Percentiles rank a stretch among this genome's conserved stretches.
These are phyloP conservation scores for Hymenoscyphus scutula DNA, from an alignment of 2,329 filamentous ascomycete genomes.

Conservation along the genomic window DNA sequence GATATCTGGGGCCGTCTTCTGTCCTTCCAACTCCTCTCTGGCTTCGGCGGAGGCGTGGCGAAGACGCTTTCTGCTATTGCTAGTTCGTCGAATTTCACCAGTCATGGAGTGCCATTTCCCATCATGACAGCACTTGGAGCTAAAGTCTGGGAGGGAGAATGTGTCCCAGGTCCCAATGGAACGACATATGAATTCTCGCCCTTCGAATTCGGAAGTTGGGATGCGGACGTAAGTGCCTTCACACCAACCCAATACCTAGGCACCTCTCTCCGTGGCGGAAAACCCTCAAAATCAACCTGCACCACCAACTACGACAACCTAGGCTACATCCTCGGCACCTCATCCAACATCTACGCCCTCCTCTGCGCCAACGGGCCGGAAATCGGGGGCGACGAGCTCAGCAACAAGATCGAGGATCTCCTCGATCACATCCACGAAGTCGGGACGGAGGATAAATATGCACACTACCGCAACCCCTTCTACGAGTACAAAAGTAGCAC, in stretches of 20 bases:
- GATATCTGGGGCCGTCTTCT: slow-evolving; percentile 30
- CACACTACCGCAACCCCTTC: slow-evolving; percentile 62
- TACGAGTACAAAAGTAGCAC: slow-evolving; percentile 43
- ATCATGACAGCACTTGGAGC: slow-evolving; percentile 44
- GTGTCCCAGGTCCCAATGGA: slow-evolving; percentile 45
- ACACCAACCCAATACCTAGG: slow-evolving; percentile 59
- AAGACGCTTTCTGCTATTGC: slow-evolving; percentile 31
- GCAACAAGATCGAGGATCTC: slow-evolving; percentile 32
- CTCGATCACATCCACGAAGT: slow-evolving; percentile 34
- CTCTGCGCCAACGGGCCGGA: slow-evolving; percentile 19
- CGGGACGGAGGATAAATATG: slow-evolving; percentile 35
- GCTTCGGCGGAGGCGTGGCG: slow-evolving; percentile 18
- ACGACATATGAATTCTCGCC: slow-evolving; percentile 65
- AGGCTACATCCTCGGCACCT: slow-evolving; percentile 46
- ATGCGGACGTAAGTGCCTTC: slow-evolving; percentile 58
- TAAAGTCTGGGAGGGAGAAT: slow-evolving; percentile 39
- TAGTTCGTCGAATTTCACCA: slow-evolving; percentile 41
- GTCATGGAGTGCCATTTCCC: slow-evolving; percentile 42
- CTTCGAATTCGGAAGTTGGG: slow-evolving; percentile 65
- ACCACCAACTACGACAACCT: slow-evolving; percentile 48
- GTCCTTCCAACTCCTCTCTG: slow-evolving; percentile 25
- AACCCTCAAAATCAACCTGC: slow-evolving; percentile 38
- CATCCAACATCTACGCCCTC: slow-evolving; percentile 42
- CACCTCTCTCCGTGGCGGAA: slow-evolving; percentile 54
- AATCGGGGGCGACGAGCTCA: slow-evolving; percentile 21